Evolutionary conservation across 176 grass and related monocot genomes (phyloP).

Genomic region (Avena eriantha): DNA sequence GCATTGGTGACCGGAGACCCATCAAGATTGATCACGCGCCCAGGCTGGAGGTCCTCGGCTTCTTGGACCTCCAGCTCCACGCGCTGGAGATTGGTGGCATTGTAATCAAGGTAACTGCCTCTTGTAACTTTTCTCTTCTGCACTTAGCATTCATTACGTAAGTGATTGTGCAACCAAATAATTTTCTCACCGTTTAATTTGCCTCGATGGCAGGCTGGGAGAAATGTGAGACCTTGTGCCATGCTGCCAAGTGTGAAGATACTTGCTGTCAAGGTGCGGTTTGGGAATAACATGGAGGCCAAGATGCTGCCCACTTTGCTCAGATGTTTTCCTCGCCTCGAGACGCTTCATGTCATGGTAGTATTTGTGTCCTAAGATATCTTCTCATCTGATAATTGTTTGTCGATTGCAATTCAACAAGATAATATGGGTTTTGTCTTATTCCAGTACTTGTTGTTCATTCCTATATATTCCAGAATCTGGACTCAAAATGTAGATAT

Average conservation of each 20-base stretch:
- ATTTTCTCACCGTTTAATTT: not conserved
- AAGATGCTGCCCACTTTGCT: too few species aligned
- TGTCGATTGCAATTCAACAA: not conserved
- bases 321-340: too few species aligned
- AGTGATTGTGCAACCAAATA: not conserved
- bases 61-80: conserved; percentile 38
- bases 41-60: conserved; percentile 37
- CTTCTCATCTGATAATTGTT: not conserved
- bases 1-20: not conserved
- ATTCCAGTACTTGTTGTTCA: not conserved
- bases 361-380: not conserved
- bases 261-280: conserved; percentile 27
- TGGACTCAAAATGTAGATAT: not conserved
- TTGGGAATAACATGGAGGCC: conserved; percentile 2
- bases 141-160: not conserved
- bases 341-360: conserved; percentile 30
- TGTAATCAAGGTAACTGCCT: conserved; percentile 37
- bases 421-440: not conserved
- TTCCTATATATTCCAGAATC: not conserved
- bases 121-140: not conserved
- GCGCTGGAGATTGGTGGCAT: conserved; percentile 37
- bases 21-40: conserved; percentile 32
- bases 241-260: conserved; percentile 42
- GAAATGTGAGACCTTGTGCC: conserved; percentile 15
- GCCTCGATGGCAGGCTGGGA: conserved; percentile 22